Base-by-base conservation (phyloP, 805 yeast genomes). In the Cyberlindnera amylophila region DNA sequence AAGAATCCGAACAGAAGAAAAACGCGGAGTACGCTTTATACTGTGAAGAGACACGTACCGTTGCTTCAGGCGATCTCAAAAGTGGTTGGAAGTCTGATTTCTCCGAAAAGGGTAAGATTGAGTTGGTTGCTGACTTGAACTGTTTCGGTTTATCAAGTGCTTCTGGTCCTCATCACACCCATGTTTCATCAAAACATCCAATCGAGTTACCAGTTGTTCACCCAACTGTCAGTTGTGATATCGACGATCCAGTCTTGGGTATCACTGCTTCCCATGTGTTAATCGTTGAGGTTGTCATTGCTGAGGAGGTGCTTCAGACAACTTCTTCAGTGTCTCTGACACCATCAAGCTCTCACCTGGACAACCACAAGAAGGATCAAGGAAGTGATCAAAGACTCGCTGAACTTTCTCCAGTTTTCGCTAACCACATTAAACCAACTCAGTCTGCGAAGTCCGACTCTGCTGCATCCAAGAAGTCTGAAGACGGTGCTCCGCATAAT, bases 81-180 rank as follows among this genome's bases (percentile, higher is more conserved):
- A 71, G 76, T 24, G 99, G 99, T 4, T 93, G 99, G 99, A 93
- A 93, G 61, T 79, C 93, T 1, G 99, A 93, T 63, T 90, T 83
- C 59, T 64, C 80, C 6, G 83, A 79, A 32, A 72, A 72, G 34
- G 99, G 99, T 5, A 72, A 77, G 41, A 81, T 90, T 46, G 96
- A 88, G 61, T 61, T 89, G 35, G 81, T 83, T 24, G 87, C 86
- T 0, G 87, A 85, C 34, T 74, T 86, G 31, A 72, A 75, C 15
- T 75, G 85, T 18, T 70, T 75, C 66, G 69, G 74, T 39, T 64
- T 83, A 38, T 69, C 81, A 9, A 77, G 88, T 38, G 75, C 75
- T 5, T 63, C 75, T 0, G 59, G 68, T 12, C 68, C 67, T 27
- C 78, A 78, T 35, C 54, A 70, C 3, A 67, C 67, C 18, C 65